Base-by-base conservation (phyloP, 2,329 filamentous ascomycete genomes). In the Alternaria sp. region DNA sequence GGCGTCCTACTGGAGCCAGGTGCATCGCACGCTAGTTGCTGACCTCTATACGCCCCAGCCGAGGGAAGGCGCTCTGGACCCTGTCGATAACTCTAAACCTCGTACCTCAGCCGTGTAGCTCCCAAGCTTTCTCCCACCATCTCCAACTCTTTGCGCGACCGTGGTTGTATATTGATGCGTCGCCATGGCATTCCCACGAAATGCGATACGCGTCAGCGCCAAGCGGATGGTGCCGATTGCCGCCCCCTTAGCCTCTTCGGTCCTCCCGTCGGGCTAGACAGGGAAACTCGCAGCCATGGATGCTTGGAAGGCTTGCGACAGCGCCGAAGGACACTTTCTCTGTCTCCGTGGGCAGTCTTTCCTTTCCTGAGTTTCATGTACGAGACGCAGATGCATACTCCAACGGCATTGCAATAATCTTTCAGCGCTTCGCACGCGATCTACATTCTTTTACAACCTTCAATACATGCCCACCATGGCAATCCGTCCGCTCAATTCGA, bases 401-500 rank as follows among this genome's bases (percentile, higher is more conserved):
- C 47, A 6, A 58, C n/a, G 43, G 12, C 26, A 14, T 30, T 23
- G 9, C 47, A 15, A 41, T 66, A 64, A 45, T 30, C 41, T 37
- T 14, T 14, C 20, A 30, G 43, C 21, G 43, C 45, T 44, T 44
- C 20, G 28, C 7, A 45, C 50, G 61, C 57, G 61, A 53, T 25
- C 20, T 15, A 60, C 63, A 46, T 58, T 61, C 65, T 28, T 64
- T 66, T 41, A 25, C 50, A 55, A 28, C 15, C 28, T 33, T 41
- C n/a, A 53, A 21, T 33, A 33, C n/a, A 14, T 21, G 55, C 58
- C 60, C 56, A 60, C 33, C 61, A 67, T 69, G 67, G 67, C 67
- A 54, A 67, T 74, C 23, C 70, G 70, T 51, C 66, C 68, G 25
- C 71, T 73, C 44, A 70, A 69, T 55, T 73, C 72, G 56, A 70